Percentiles rank a stretch among this genome's conserved stretches.
Evolutionary conservation across 768 basidiomycete species (phyloP).

Genomic region (Candolleomyces eurysporus): DNA sequence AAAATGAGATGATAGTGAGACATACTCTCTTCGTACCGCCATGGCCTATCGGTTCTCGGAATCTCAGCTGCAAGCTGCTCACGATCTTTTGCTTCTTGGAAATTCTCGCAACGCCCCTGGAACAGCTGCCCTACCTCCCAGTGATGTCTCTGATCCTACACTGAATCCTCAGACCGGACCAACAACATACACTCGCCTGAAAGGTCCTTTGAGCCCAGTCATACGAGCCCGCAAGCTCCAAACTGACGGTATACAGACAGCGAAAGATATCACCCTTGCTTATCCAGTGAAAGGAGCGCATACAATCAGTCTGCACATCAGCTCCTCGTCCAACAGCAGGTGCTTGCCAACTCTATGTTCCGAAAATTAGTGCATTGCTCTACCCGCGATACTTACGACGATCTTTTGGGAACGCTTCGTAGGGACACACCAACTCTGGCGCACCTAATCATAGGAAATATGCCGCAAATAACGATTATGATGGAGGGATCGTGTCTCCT

Average conservation of each 20-base stretch:
- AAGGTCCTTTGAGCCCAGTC: too few species aligned
- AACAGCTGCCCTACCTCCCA: not conserved
- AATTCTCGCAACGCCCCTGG: not conserved
- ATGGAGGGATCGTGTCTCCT: too few species aligned
- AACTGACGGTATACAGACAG: not conserved
- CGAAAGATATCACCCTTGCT: too few species aligned
- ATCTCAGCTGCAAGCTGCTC: slow-evolving; percentile 4
- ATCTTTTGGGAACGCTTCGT: not conserved
- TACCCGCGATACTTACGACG: not conserved
- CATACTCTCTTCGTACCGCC: too few species aligned
- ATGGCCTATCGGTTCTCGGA: too few species aligned
- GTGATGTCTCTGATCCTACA: too few species aligned
- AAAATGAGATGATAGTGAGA: too few species aligned
- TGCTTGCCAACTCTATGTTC: not conserved
- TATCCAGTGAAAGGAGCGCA: not conserved
- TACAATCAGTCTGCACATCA: not conserved
- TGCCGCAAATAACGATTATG: not conserved
- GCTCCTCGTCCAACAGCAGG: not conserved
- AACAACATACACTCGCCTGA: too few species aligned
- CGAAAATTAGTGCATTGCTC: not conserved
- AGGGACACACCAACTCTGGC: not conserved
- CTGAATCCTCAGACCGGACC: too few species aligned
- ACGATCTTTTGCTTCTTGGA: not conserved
- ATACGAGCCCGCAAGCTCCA: not conserved
- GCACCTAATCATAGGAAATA: not conserved